Evolutionary conservation across 1,284 basidiomycete genomes (phyloP), one percentile per base, ranked within the genome.

Genomic region (Apiotrichum laibachii): DNA sequence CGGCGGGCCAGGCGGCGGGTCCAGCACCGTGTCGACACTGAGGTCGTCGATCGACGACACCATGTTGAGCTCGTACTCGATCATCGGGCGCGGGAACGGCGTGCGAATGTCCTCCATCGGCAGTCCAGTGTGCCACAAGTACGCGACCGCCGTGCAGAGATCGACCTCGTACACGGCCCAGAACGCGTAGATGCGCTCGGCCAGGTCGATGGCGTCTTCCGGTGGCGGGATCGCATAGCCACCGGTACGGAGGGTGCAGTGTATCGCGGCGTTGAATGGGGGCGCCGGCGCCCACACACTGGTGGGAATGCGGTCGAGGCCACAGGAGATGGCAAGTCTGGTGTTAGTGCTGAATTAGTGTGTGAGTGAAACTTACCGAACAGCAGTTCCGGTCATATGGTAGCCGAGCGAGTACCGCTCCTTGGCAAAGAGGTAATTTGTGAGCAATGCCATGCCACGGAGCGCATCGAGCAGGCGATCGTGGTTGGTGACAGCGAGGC

Each of bases 81-180:
- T 53, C 55, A 69, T 55, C 13, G 67, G 67, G 11, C 64, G 60
- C 2, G 72, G 69, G 40, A 72, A 67, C 2, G 72, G 71, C 9
- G 71, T 72, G 13, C 57, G 62, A 16, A 72, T 65, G 42, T 68
- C 64, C 21, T 70, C 60, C 31, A 62, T 55, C 1, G 63, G 60
- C 16, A 74, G 64, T 4, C 61, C 63, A 15, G 70, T 59, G 47
- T 70, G 67, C 69, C 67, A 74, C 10, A 66, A 59, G 52, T 67
- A 69, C 0, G 69, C 68, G 9, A 70, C 65, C 1, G 70, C 61
- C 0, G 70, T 67, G 43, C 67, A 71, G 15, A 65, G 55, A 45
- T 74, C 72, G 10, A 68, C 49, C 39, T 67, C 66, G 54, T 67
- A 72, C 18, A 72, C 67, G 11, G 64, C 61, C 72, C 72, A 74